Conservation (phyloP, 2,329 filamentous ascomycete genomes). For the Arthrobotrys conoides region DNA sequence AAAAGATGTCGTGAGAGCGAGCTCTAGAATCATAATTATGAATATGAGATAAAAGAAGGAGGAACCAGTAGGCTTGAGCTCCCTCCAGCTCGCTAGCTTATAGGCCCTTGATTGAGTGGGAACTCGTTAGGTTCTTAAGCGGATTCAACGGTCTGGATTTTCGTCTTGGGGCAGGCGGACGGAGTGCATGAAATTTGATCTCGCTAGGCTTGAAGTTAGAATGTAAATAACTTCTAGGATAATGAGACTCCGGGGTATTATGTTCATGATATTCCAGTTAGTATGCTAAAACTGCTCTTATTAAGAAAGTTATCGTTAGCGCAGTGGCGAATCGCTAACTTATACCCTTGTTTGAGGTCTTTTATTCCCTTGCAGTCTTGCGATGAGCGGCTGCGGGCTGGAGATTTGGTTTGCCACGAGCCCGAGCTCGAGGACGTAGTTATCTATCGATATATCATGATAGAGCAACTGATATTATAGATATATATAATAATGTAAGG, state of each 20-base stretch:
- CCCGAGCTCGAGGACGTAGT: neutral
- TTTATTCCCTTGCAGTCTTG: neutral
- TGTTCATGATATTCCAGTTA: slow-evolving; percentile 4
- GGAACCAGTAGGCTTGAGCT: slow-evolving; percentile 25
- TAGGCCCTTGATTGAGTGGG: slow-evolving; percentile 11
- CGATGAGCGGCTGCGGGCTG: neutral
- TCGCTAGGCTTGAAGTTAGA: slow-evolving; percentile 26
- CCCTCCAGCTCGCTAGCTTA: slow-evolving; percentile 36
- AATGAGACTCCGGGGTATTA: slow-evolving; percentile 47
- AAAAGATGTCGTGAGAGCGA: slow-evolving; percentile 48
- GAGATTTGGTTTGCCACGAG: neutral
- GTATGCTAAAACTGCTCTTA: neutral
- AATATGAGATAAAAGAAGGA: slow-evolving; percentile 19
- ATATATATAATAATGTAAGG: too few relatives aligned
- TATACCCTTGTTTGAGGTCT: slow-evolving; percentile 18
- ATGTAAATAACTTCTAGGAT: slow-evolving; percentile 5
- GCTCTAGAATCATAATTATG: slow-evolving; percentile 33
- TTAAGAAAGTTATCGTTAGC: neutral
- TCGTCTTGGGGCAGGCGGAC: neutral
- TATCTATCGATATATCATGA: slow-evolving; percentile 17
- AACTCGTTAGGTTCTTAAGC: slow-evolving; percentile 25
- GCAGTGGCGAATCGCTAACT: slow-evolving; percentile 5
- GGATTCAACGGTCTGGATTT: slow-evolving; percentile 15
- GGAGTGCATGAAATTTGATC: slow-evolving; percentile 18
- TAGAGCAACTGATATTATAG: too few relatives aligned